These are phyloP conservation scores for Umbelopsis vinacea DNA, from an alignment of 192 early-diverging fungal genomes.

Conservation along the genomic window DNA sequence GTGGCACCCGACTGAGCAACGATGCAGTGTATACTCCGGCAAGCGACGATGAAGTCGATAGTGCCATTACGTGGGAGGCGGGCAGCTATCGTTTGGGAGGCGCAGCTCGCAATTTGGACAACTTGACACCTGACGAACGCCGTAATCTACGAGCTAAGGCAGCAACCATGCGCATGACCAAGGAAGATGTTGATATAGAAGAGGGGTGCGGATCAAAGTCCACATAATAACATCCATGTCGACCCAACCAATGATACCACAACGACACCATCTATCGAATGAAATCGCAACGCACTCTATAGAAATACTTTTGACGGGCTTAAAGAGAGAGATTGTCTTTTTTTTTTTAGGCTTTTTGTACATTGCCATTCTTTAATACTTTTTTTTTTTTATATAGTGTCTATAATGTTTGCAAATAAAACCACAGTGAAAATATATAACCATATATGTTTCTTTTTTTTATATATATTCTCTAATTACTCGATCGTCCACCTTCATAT, in stretches of 20 bases:
- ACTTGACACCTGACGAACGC: slow-evolving; percentile 24
- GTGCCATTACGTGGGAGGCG: slow-evolving; percentile 46
- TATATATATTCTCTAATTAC: not conserved
- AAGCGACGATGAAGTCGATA: slow-evolving; percentile 39
- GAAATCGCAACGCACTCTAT: no score
- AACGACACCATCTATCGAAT: no score
- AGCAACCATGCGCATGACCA: slow-evolving; percentile 58
- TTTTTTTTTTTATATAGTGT: slow-evolving; percentile 19
- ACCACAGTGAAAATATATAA: not conserved
- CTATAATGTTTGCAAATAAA: slow-evolving; percentile 18
- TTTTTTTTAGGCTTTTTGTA: not conserved
- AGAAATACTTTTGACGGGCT: no score
- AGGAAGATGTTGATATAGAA: slow-evolving; percentile 68
- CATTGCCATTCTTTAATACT: slow-evolving; percentile 5
- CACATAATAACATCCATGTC: no score
- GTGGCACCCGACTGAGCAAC: slow-evolving; percentile 34
- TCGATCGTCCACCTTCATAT: slow-evolving; percentile 11
- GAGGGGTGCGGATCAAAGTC: slow-evolving; percentile 52
- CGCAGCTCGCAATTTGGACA: not conserved
- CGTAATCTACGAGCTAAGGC: slow-evolving; percentile 62
- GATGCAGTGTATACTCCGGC: slow-evolving; percentile 48
- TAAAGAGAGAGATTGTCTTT: not conserved
- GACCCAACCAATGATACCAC: no score
- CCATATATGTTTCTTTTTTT: no score
- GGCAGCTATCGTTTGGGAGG: slow-evolving; percentile 69